Evolutionary conservation across 305 asterid genomes (phyloP).

Genomic region (Plantago coronopus): DNA sequence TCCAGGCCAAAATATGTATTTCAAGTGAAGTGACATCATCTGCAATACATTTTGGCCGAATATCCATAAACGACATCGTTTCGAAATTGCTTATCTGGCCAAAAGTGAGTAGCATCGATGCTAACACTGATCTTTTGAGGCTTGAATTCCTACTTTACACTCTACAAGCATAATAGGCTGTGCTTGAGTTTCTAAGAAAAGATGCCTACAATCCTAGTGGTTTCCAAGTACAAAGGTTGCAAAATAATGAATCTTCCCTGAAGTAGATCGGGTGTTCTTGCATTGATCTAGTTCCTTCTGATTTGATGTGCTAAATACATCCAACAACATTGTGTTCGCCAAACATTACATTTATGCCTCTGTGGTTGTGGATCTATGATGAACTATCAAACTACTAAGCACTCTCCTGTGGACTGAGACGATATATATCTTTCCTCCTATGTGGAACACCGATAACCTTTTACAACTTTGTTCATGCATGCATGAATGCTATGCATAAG

Average conservation of each 20-base stretch:
- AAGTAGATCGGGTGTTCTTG: conserved; percentile 1
- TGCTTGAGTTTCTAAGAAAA: conserved; percentile 11
- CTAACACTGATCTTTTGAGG: conserved; percentile 13
- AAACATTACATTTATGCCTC: background rate
- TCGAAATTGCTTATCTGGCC: conserved; percentile 18
- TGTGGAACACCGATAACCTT: too few relatives aligned
- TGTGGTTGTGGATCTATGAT: conserved; percentile 10
- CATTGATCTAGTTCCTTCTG: conserved; percentile 8
- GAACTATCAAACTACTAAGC: background rate
- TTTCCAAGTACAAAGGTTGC: conserved; percentile 19
- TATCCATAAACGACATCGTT: conserved; percentile 16
- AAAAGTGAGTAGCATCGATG: conserved; percentile 4
- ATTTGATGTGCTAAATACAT: conserved; percentile 1
- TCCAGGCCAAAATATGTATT: conserved; percentile 21
- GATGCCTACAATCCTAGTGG: conserved; percentile 21
- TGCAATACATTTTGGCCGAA: conserved; percentile 23
- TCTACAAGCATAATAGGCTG: conserved; percentile 16
- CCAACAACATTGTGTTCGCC: background rate
- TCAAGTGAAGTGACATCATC: conserved; percentile 24
- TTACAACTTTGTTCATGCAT: background rate
- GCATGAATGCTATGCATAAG: background rate
- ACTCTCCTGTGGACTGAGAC: background rate
- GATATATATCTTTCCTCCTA: background rate
- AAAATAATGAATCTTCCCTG: conserved; percentile 14
- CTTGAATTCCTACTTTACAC: conserved; percentile 9